Base-by-base conservation (phyloP, 208 protist genomes). In the Leptomonas pyrrhocoris region DNA sequence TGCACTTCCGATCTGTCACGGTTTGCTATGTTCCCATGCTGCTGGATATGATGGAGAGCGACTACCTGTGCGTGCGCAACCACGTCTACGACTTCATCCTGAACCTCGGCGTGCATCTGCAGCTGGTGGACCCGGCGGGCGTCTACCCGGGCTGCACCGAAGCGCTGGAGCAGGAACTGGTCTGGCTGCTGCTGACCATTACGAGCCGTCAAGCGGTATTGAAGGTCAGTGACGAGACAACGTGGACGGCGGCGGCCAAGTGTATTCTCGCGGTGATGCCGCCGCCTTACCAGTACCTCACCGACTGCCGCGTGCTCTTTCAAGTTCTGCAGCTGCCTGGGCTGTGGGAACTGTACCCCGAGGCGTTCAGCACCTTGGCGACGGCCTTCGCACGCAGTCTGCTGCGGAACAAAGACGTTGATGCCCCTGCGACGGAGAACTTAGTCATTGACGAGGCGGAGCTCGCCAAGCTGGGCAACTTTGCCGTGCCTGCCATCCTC, bases 71-170 rank as follows among this genome's bases (percentile, higher is more conserved):
- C 67, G 88, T 96, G 64, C 83, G 88, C 62, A 85, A 85, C 50
- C 88, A 96, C 68, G 92, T 96, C 42, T 96, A 95, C 74, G 89
- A 95, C 74, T 86, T 96, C 55, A 48, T 96, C 2, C 46, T 95
- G 13, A 94, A 86, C 46, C 76, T 96, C 13, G 86, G 84, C 30
- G 73, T 88, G 53, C 92, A 96, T 67, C 64, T 96, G 53, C 92
- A 94, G 62, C 51, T 96, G n/a, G 78, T 96, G 13, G 92, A 96
- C 79, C 82, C 89, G 3, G 60, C 80, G 4, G 84, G 80, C 19
- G 58, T 67, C 63, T 89, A 84, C 62, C 79, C 73, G 18, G 92
- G 87, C 51, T 90, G 81, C 73, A 89, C 89, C 0, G 79, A 85
- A 67, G 88, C 88, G 27, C 75, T 96, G 25, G 81, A 94, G 72